Percentiles rank a stretch among this genome's conserved stretches.
Conservation (phyloP, 257 asterid species). For the Parsonsia alboflavescens region DNA sequence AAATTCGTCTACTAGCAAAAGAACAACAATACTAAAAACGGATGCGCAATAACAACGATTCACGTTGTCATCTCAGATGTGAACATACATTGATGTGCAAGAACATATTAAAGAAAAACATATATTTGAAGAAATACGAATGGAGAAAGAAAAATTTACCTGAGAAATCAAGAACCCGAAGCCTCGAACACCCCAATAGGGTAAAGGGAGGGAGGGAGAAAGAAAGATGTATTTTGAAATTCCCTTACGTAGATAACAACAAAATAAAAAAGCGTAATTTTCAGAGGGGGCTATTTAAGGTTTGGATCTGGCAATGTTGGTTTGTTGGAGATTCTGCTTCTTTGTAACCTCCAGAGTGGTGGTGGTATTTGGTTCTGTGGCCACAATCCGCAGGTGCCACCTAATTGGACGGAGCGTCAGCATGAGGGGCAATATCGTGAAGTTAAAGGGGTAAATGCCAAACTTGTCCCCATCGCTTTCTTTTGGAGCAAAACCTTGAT, state of each 20-base stretch:
- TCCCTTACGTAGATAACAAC: background rate
- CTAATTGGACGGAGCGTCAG: background rate
- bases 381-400: background rate
- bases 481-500: too few species aligned
- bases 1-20: background rate
- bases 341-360: background rate
- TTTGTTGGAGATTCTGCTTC: background rate
- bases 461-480: background rate
- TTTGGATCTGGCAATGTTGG: background rate
- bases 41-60: background rate
- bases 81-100: background rate
- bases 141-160: background rate
- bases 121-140: background rate
- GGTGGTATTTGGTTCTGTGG: background rate
- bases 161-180: slow-evolving; percentile 1
- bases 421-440: slow-evolving; percentile 2
- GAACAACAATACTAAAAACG: too few species aligned
- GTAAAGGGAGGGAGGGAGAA: background rate
- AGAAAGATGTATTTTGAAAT: background rate
- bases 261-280: too few species aligned
- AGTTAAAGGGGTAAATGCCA: background rate
- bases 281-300: background rate
- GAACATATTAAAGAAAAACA: background rate
- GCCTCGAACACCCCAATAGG: background rate
- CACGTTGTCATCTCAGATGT: background rate